A percentile compares a stretch with the other conserved stretches of the same genome.
phyloP scores from a whole-genome alignment of 495 filamentous ascomycete species.

The Penicillium coffeae region DNA sequence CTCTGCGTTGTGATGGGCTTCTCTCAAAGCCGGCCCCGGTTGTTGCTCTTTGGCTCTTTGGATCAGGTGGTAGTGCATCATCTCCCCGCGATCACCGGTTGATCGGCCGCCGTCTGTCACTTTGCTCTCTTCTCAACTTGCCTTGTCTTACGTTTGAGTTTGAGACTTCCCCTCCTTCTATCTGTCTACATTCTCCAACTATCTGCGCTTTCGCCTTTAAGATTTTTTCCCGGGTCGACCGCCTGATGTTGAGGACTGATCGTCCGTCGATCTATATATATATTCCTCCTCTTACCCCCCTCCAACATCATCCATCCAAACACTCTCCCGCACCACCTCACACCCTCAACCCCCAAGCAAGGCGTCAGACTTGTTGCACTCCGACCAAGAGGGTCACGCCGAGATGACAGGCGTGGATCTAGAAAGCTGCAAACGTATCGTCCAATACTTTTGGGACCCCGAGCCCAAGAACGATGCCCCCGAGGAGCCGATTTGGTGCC shows the following conservation, averaged over 20 bases:
- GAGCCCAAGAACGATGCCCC: constrained; percentile 77
- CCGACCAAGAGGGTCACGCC: not conserved
- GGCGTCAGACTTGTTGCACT: too few relatives aligned
- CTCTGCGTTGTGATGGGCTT: not conserved
- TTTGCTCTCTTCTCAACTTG: not conserved
- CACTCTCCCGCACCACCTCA: not conserved
- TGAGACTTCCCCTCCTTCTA: too few relatives aligned
- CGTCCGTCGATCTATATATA: not conserved
- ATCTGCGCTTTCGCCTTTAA: too few relatives aligned
- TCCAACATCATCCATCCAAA: not conserved
- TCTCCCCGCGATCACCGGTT: not conserved
- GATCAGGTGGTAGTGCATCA: not conserved
- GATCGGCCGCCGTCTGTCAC: not conserved
- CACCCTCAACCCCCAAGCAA: not conserved
- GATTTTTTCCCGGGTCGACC: too few relatives aligned
- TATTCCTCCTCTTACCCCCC: not conserved
- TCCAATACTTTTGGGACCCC: constrained; percentile 94
- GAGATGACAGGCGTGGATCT: constrained; percentile 60
- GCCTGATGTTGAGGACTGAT: too few relatives aligned
- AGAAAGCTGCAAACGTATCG: constrained; percentile 71
- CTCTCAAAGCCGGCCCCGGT: not conserved
- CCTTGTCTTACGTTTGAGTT: too few relatives aligned
- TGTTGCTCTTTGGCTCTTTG: not conserved
- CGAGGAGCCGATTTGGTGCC: constrained; percentile 76
- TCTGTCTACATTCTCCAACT: not conserved